Evolutionary conservation across 305 asterid species (phyloP).

Genomic region (Fraxinus sp.): DNA sequence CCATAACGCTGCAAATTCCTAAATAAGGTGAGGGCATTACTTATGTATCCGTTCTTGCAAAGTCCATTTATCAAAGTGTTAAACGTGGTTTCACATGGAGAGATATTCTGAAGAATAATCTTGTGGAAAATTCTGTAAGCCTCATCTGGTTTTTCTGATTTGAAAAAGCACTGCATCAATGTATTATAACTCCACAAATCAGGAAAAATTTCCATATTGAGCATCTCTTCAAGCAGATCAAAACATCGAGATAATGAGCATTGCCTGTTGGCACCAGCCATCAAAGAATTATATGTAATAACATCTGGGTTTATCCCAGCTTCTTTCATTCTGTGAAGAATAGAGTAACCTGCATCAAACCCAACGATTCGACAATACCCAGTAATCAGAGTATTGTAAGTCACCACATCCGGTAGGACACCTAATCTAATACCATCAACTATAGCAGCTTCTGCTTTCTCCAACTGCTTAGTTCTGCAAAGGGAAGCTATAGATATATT

Average conservation of each 20-base stretch:
- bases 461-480: constrained; percentile 73
- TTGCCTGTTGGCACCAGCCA: constrained; percentile 67
- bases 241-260: constrained; percentile 45
- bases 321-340: constrained; percentile 70
- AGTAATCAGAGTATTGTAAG: constrained; percentile 74
- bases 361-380: constrained; percentile 68
- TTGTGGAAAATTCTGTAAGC: constrained; percentile 65
- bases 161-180: constrained; percentile 73
- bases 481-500: constrained; percentile 77
- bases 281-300: constrained; percentile 74
- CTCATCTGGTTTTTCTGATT: constrained; percentile 63
- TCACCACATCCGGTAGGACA: constrained; percentile 68
- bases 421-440: constrained; percentile 77
- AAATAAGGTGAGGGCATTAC: constrained; percentile 62
- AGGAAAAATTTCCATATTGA: constrained; percentile 52
- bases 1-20: constrained; percentile 54
- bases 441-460: constrained; percentile 76
- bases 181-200: constrained; percentile 84
- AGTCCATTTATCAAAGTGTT: constrained; percentile 78
- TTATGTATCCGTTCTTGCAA: constrained; percentile 55
- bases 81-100: constrained; percentile 58
- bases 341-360: constrained; percentile 61
- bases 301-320: constrained; percentile 70
- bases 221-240: constrained; percentile 76
- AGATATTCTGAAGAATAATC: constrained; percentile 44